Evolutionary conservation across 179 eudicot genomes (phyloP).

Genomic region (Monotropa hypopitys): DNA sequence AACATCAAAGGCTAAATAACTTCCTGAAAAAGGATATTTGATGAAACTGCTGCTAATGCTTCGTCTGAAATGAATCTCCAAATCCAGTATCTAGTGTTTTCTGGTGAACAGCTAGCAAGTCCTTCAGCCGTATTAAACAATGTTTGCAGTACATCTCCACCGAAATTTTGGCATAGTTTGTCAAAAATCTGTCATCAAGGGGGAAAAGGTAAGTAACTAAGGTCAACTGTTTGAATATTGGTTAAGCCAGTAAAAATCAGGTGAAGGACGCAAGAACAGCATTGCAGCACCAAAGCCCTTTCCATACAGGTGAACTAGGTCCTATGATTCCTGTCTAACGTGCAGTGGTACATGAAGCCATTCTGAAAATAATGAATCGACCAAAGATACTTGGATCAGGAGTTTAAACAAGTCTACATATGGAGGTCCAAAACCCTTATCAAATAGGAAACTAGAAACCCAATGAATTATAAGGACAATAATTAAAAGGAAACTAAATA

Average conservation of each 20-base stretch:
- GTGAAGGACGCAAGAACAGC: background rate
- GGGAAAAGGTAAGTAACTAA: background rate
- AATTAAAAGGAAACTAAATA: too few species aligned
- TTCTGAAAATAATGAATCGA: background rate
- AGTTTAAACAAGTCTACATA: background rate
- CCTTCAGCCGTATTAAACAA: slow-evolving; percentile 77
- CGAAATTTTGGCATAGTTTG: slow-evolving; percentile 86
- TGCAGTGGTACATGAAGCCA: background rate
- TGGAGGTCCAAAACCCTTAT: background rate
- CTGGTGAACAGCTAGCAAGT: slow-evolving; percentile 59
- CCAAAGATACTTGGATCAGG: background rate
- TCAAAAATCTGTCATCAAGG: slow-evolving; percentile 69
- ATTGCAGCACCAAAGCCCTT: background rate
- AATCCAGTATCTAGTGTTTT: slow-evolving; percentile 44
- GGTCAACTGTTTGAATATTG: slow-evolving; percentile 4
- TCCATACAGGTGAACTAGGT: background rate
- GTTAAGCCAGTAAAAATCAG: background rate
- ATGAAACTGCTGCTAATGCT: slow-evolving; percentile 55
- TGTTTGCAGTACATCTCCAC: slow-evolving; percentile 84
- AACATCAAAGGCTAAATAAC: slow-evolving; percentile 3
- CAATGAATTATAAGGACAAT: too few species aligned
- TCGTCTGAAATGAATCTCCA: slow-evolving; percentile 64
- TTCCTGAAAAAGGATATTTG: slow-evolving; percentile 61
- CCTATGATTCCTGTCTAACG: background rate
- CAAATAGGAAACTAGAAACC: background rate